Evolutionary conservation across 2,329 filamentous ascomycete species (phyloP), one percentile per base, ranked within the genome.

Genomic region (Phaeosphaeriaceae sp.): DNA sequence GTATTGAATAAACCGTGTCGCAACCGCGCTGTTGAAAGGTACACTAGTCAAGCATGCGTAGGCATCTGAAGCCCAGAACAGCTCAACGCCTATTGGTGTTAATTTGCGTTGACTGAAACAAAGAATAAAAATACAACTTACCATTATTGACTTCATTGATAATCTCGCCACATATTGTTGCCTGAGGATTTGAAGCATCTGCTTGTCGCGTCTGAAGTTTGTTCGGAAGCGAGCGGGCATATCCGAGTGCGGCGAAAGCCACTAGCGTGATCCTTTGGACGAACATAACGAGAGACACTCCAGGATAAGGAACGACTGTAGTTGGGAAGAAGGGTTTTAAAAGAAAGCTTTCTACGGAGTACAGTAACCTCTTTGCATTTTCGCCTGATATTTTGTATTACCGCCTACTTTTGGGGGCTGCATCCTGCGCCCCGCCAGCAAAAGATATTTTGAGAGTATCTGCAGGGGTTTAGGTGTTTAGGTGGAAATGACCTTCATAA

Each of bases 21-120:
- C 78, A 1, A 77, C 74, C 6, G 73, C 76, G 3, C 68, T 20
- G 42, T 78, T 74, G 55, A 82, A 79, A 0, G 79, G 78, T 6
- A 80, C 74, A 18, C 63, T 75, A 2, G 55, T 70, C 8, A 81
- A 64, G 49, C 79, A 82, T 28, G 38, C 41, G 28, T 52, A 60
- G 5, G 45, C 56, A 13, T 52, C 41, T 15, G 42, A 36, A 15
- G 54, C 54, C n/a, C 30, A 46, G 33, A 46, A 46, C 3, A 33
- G 8, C 13, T 17, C n/a, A 13, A n/a, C 32, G 16, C 20, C 42
- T 44, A 11, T 15, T 18, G 12, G 17, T 6, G 11, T 11, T 33
- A 6, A 33, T 28, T n/a, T n/a, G n/a, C 11, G 11, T 9, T 15
- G 12, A n/a, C 6, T 11, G 9, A 1, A 20, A 2, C 20, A 21